Percentiles rank a stretch among this genome's conserved stretches.
Evolutionary conservation across 805 yeast species (phyloP).

Genomic region (Candida stauntonica): DNA sequence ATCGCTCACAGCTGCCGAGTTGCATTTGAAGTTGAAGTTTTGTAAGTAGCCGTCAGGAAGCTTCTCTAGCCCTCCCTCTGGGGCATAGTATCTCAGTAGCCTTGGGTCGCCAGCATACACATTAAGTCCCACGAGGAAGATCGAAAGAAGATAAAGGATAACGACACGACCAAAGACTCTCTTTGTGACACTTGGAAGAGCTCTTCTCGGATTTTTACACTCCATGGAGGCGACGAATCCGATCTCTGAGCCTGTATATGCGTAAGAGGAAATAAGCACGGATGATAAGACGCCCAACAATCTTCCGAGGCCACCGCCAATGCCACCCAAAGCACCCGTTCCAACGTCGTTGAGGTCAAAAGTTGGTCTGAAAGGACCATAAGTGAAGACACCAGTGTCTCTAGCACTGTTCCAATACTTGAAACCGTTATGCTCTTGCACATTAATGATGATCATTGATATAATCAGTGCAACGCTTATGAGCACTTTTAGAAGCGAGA

Average conservation of each 20-base stretch:
- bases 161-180: slow-evolving; percentile 70
- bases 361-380: slow-evolving; percentile 72
- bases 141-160: slow-evolving; percentile 59
- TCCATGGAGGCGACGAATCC: slow-evolving; percentile 85
- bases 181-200: slow-evolving; percentile 72
- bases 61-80: slow-evolving; percentile 11
- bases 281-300: slow-evolving; percentile 59
- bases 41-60: slow-evolving; percentile 5
- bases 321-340: slow-evolving; percentile 47
- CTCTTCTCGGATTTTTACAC: slow-evolving; percentile 73
- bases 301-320: slow-evolving; percentile 57
- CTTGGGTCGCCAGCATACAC: slow-evolving; percentile 78
- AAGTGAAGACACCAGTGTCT: slow-evolving; percentile 45
- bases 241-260: slow-evolving; percentile 79
- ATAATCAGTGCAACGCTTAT: slow-evolving; percentile 51
- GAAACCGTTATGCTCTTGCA: slow-evolving; percentile 51
- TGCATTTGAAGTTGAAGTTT: slow-evolving; percentile 10
- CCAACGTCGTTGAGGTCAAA: slow-evolving; percentile 65
- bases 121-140: slow-evolving; percentile 67
- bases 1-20: slow-evolving; percentile 2
- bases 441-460: slow-evolving; percentile 60
- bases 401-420: slow-evolving; percentile 59
- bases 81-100: slow-evolving; percentile 46
- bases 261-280: slow-evolving; percentile 60
- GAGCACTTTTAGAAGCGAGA: slow-evolving; percentile 54